Evolutionary conservation across 768 basidiomycete genomes (phyloP).

Genomic region (Boletales sp.): DNA sequence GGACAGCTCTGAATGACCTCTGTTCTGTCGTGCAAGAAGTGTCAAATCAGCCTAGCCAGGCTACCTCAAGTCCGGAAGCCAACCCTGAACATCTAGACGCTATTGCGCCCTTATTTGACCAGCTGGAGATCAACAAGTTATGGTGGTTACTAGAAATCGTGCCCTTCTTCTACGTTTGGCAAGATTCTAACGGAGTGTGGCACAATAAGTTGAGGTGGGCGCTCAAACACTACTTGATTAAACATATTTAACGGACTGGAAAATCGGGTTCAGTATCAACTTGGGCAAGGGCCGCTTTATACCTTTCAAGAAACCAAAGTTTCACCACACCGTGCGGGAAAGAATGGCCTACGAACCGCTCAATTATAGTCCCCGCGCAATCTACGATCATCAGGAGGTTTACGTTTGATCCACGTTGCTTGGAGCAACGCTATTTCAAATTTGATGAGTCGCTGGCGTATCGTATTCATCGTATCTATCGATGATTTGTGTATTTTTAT

Average conservation of each 20-base stretch:
- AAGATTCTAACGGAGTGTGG: constrained; percentile 55
- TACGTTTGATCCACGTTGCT: constrained; percentile 36
- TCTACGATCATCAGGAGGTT: constrained; percentile 41
- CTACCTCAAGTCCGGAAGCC: neutral
- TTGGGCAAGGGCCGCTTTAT: constrained; percentile 57
- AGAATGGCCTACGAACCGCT: constrained; percentile 47
- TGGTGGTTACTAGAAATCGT: constrained; percentile 80
- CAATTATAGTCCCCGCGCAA: constrained; percentile 58
- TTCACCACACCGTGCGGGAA: constrained; percentile 61
- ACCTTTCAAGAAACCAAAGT: constrained; percentile 42
- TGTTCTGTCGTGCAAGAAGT: neutral
- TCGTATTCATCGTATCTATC: too few relatives aligned
- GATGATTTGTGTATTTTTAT: too few relatives aligned
- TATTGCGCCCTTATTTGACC: constrained; percentile 53
- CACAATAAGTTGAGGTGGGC: constrained; percentile 53
- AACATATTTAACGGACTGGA: constrained; percentile 1
- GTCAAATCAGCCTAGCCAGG: neutral
- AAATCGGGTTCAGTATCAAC: constrained; percentile 31
- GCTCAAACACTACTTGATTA: neutral
- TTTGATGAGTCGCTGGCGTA: too few relatives aligned
- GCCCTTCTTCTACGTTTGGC: constrained; percentile 51
- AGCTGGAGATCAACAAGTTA: constrained; percentile 36
- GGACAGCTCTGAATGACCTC: neutral
- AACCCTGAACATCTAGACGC: constrained; percentile 25
- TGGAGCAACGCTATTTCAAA: too few relatives aligned